These are phyloP conservation scores for Chimonanthus praecox DNA, from an alignment of 164 flowering plant genomes.

Conservation along the genomic window DNA sequence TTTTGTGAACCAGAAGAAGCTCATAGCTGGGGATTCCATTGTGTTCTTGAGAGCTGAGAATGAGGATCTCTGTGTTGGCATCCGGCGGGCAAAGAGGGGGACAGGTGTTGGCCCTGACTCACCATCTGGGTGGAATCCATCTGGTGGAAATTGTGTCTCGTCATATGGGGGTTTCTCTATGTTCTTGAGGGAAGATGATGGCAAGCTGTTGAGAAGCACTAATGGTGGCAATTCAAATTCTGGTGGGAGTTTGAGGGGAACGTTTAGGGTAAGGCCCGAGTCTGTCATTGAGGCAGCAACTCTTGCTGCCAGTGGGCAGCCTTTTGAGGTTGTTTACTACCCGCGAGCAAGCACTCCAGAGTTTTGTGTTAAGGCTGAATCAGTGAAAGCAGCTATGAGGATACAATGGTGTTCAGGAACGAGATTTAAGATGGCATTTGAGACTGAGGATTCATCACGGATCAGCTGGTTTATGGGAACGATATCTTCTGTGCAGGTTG, in stretches of 20 bases:
- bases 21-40: slow-evolving; percentile 91
- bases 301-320: slow-evolving; percentile 60
- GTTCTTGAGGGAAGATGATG: slow-evolving; percentile 56
- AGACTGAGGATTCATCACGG: slow-evolving; percentile 91
- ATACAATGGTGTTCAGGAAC: slow-evolving; percentile 78
- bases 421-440: slow-evolving; percentile 98
- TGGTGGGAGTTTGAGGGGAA: slow-evolving; percentile 24
- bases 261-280: slow-evolving; percentile 49
- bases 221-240: slow-evolving; percentile 20
- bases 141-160: slow-evolving; percentile 27
- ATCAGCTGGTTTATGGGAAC: slow-evolving; percentile 99
- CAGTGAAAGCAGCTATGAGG: slow-evolving; percentile 64
- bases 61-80: slow-evolving; percentile 87
- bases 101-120: slow-evolving; percentile 33
- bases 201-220: slow-evolving; percentile 32
- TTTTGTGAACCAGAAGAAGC: slow-evolving; percentile 93
- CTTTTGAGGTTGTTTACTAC: slow-evolving; percentile 82
- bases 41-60: slow-evolving; percentile 75
- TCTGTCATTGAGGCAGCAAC: slow-evolving; percentile 65
- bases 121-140: slow-evolving; percentile 53
- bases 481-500: slow-evolving; percentile 70
- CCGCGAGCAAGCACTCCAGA: slow-evolving; percentile 91
- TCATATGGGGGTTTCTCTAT: slow-evolving; percentile 54
- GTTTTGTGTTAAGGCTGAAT: slow-evolving; percentile 67
- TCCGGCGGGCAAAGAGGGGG: slow-evolving; percentile 83